These are phyloP conservation scores for Linnemannia exigua DNA, from an alignment of 192 early-diverging fungal species.

Conservation along the genomic window DNA sequence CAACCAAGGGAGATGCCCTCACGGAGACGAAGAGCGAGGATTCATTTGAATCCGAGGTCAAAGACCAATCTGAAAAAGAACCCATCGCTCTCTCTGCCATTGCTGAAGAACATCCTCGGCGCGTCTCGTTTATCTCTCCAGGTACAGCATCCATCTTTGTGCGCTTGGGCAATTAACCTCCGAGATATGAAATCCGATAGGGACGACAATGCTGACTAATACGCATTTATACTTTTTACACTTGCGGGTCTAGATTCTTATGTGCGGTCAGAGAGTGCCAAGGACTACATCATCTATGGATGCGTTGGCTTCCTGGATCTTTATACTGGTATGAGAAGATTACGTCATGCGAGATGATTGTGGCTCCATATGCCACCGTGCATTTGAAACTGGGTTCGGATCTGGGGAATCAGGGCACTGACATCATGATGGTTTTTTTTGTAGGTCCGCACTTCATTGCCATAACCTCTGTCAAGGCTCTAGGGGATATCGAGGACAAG, in stretches of 20 bases:
- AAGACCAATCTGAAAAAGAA: neutral
- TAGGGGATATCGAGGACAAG: conserved; percentile 58
- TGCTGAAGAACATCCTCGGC: neutral
- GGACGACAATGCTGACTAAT: neutral
- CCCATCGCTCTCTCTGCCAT: neutral
- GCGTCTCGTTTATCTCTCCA: conserved; percentile 26
- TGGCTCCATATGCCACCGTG: neutral
- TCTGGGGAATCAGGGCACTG: neutral
- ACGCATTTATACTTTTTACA: neutral
- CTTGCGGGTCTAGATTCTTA: conserved; percentile 27
- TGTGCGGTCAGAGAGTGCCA: conserved; percentile 17
- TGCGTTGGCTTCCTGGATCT: conserved; percentile 47
- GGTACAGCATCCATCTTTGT: neutral
- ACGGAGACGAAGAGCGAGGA: neutral
- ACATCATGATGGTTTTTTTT: neutral
- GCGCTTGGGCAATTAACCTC: conserved; percentile 1
- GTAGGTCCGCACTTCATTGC: conserved; percentile 53
- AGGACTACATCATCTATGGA: conserved; percentile 48
- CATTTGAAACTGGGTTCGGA: neutral
- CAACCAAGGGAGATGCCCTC: neutral
- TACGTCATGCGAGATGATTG: neutral
- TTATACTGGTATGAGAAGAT: conserved; percentile 23
- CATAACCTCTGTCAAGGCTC: conserved; percentile 48
- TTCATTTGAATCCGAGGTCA: neutral
- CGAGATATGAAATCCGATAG: neutral